Percentiles rank a stretch among this genome's conserved stretches.
These are phyloP conservation scores for Babesia ovata DNA, from an alignment of 169 alveolate species.

Conservation along the genomic window DNA sequence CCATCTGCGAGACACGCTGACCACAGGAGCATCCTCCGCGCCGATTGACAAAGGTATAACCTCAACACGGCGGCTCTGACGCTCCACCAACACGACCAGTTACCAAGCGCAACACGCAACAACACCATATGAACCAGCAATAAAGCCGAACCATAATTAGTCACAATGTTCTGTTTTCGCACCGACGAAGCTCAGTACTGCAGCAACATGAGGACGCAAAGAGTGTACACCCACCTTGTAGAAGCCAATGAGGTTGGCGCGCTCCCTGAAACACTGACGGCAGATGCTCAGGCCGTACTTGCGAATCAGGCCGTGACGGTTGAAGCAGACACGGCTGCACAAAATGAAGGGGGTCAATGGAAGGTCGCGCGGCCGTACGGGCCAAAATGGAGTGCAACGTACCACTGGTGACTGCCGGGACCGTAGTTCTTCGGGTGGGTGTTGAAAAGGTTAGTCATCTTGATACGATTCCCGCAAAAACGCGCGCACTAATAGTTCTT, in stretches of 20 bases:
- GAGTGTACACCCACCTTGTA: slow-evolving; percentile 45
- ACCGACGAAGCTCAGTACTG: slow-evolving; percentile 18
- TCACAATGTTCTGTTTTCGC: slow-evolving; percentile 2
- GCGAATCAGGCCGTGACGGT: slow-evolving; percentile 96
- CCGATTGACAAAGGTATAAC: too few species aligned
- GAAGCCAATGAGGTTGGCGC: slow-evolving; percentile 96
- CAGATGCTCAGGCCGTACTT: slow-evolving; percentile 96
- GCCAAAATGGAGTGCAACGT: slow-evolving; percentile 6
- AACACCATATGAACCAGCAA: not conserved
- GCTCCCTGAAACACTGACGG: slow-evolving; percentile 99
- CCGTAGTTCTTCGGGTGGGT: slow-evolving; percentile 68
- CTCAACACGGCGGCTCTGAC: too few species aligned
- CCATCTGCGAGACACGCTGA: too few species aligned
- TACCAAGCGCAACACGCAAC: not conserved
- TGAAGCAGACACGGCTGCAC: slow-evolving; percentile 96
- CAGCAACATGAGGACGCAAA: not conserved
- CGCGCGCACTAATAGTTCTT: not conserved
- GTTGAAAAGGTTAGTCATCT: slow-evolving; percentile 63
- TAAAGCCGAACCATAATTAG: slow-evolving; percentile 12
- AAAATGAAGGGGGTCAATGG: slow-evolving; percentile 1
- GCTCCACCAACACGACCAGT: too few species aligned
- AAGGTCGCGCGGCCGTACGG: not conserved
- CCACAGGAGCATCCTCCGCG: too few species aligned
- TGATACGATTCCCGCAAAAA: slow-evolving; percentile 12
- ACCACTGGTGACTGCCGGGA: slow-evolving; percentile 71